These are phyloP conservation scores for Hymenoscyphus salicellus DNA, from an alignment of 2,329 filamentous ascomycete species.

Conservation along the genomic window DNA sequence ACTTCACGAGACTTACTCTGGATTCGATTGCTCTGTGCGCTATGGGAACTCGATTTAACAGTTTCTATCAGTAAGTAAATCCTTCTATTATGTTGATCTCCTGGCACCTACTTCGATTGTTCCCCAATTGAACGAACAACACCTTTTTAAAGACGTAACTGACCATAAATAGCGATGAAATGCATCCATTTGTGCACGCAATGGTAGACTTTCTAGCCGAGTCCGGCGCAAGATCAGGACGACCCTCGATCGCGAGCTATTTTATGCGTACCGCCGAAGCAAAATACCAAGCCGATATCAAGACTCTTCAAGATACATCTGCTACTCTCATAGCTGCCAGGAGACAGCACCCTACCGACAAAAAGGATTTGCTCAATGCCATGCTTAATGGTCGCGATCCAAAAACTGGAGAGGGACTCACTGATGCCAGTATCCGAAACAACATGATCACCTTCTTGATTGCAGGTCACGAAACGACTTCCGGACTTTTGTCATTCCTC, in stretches of 20 bases:
- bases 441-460: slow-evolving; percentile 71
- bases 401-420: slow-evolving; percentile 63
- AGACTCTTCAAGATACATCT: slow-evolving; percentile 52
- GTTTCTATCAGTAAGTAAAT: slow-evolving; percentile 54
- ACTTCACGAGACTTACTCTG: slow-evolving; percentile 69
- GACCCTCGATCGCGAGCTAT: slow-evolving; percentile 46
- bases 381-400: slow-evolving; percentile 68
- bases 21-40: slow-evolving; percentile 71
- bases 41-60: slow-evolving; percentile 76
- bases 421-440: slow-evolving; percentile 60
- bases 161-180: slow-evolving; percentile 42
- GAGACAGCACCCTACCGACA: slow-evolving; percentile 52
- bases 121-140: background rate
- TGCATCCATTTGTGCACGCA: slow-evolving; percentile 67
- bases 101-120: background rate
- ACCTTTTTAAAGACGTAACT: background rate
- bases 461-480: slow-evolving; percentile 67
- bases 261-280: slow-evolving; percentile 45
- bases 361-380: slow-evolving; percentile 66
- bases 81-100: background rate
- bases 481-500: slow-evolving; percentile 49
- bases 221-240: slow-evolving; percentile 49
- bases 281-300: slow-evolving; percentile 54
- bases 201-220: slow-evolving; percentile 65
- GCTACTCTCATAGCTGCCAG: slow-evolving; percentile 60